Conservation (phyloP, 2,329 filamentous ascomycete genomes). For the Aspergillus uvarum region DNA sequence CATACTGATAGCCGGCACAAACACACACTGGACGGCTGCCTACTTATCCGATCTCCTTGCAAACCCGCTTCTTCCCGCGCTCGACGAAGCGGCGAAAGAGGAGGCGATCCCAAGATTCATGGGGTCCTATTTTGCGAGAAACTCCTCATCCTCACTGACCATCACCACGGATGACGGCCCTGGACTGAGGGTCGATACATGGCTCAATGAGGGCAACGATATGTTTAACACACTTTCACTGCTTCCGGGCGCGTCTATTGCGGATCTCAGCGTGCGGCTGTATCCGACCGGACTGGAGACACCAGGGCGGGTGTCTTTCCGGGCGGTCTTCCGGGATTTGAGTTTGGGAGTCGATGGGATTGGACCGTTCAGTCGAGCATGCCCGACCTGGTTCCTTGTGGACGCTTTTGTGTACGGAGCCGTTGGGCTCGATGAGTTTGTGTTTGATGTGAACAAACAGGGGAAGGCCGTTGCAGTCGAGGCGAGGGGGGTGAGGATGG, state of each 20-base stretch:
- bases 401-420: background rate
- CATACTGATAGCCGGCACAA: conserved; percentile 21
- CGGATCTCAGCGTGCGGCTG: conserved; percentile 22
- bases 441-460: conserved; percentile 3
- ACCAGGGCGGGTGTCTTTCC: conserved; percentile 17
- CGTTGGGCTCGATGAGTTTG: conserved; percentile 9
- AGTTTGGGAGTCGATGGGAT: background rate
- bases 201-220: conserved; percentile 22
- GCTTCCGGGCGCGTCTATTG: background rate
- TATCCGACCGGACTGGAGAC: conserved; percentile 25
- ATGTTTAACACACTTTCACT: conserved; percentile 18
- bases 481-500: background rate
- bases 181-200: conserved; percentile 19
- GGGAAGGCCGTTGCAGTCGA: background rate
- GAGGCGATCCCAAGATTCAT: conserved; percentile 20
- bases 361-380: background rate
- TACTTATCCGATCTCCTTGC: conserved; percentile 19
- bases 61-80: conserved; percentile 15
- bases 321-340: conserved; percentile 11
- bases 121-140: conserved; percentile 18
- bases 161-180: conserved; percentile 22
- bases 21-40: conserved; percentile 9
- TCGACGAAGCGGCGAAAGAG: conserved; percentile 24
- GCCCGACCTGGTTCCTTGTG: conserved; percentile 2
- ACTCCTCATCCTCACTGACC: conserved; percentile 17